Evolutionary conservation across 164 flowering plant species (phyloP).

Genomic region (Protea cynaroides): DNA sequence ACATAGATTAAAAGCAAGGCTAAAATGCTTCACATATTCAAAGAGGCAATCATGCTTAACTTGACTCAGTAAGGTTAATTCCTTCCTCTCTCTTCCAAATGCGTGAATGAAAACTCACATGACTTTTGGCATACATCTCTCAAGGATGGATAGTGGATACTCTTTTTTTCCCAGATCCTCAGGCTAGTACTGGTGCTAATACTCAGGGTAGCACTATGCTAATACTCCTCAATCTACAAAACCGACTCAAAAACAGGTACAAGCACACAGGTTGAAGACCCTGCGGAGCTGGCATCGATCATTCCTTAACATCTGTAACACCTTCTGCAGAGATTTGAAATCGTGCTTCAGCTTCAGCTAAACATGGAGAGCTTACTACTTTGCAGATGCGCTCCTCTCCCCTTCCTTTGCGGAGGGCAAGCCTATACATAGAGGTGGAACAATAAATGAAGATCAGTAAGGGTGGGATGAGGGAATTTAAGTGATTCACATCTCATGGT

Average conservation of each 20-base stretch:
- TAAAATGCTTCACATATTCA: too few relatives aligned
- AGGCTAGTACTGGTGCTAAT: too few relatives aligned
- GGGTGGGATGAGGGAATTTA: neutral
- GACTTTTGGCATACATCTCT: too few relatives aligned
- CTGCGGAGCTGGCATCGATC: conserved; percentile 11
- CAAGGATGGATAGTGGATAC: too few relatives aligned
- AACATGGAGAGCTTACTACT: conserved; percentile 93
- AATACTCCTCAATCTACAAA: too few relatives aligned
- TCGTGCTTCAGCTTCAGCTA: conserved; percentile 95
- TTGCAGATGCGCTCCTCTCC: conserved; percentile 94
- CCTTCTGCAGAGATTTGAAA: conserved; percentile 87
- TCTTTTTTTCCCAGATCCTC: too few relatives aligned
- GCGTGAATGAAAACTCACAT: too few relatives aligned
- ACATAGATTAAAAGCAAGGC: too few relatives aligned
- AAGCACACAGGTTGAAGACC: conserved; percentile 1
- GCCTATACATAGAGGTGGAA: conserved; percentile 33
- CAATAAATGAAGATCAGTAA: neutral
- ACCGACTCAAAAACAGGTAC: neutral
- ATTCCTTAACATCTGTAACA: conserved; percentile 87
- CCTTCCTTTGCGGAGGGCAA: conserved; percentile 85
- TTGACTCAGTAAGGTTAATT: too few relatives aligned
- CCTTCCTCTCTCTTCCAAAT: too few relatives aligned
- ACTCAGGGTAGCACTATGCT: too few relatives aligned
- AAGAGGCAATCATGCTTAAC: too few relatives aligned
- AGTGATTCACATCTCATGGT: neutral